phyloP scores from a whole-genome alignment of 202 grass and related monocot genomes.

The Panicum hallii region DNA sequence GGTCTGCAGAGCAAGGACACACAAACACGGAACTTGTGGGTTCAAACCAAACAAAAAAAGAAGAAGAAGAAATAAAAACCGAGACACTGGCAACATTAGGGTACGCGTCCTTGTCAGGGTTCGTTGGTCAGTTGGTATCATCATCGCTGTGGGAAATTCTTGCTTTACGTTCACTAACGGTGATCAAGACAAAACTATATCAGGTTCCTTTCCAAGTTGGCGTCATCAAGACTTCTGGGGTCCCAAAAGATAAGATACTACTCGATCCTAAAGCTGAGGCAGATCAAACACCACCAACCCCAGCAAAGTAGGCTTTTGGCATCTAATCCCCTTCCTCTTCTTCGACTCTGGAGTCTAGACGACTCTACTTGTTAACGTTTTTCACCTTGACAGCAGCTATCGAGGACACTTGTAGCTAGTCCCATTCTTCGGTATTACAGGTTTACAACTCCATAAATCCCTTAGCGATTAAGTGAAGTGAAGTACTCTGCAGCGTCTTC shows the following conservation, averaged over 20 bases:
- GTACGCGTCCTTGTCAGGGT: background rate
- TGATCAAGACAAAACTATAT: background rate
- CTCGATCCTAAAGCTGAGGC: background rate
- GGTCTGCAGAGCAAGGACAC: constrained; percentile 47
- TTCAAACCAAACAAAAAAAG: too few relatives aligned
- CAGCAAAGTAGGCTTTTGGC: background rate
- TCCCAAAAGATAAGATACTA: background rate
- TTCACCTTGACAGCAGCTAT: background rate
- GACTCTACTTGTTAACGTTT: background rate
- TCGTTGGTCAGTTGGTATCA: background rate
- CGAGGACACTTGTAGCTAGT: background rate
- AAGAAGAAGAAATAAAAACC: too few relatives aligned
- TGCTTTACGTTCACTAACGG: background rate
- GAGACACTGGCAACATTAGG: background rate
- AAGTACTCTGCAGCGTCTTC: background rate
- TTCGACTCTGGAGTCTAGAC: background rate
- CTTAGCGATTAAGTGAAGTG: background rate
- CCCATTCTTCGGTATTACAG: background rate
- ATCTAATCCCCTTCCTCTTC: too few relatives aligned
- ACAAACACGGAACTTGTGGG: background rate
- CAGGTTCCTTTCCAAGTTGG: background rate
- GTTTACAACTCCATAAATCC: background rate
- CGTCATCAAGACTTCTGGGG: background rate
- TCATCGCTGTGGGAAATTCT: background rate
- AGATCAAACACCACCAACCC: background rate